Evolutionary conservation across 2,329 filamentous ascomycete species (phyloP), one percentile per base, ranked within the genome.

Genomic region (Microsporum canis): DNA sequence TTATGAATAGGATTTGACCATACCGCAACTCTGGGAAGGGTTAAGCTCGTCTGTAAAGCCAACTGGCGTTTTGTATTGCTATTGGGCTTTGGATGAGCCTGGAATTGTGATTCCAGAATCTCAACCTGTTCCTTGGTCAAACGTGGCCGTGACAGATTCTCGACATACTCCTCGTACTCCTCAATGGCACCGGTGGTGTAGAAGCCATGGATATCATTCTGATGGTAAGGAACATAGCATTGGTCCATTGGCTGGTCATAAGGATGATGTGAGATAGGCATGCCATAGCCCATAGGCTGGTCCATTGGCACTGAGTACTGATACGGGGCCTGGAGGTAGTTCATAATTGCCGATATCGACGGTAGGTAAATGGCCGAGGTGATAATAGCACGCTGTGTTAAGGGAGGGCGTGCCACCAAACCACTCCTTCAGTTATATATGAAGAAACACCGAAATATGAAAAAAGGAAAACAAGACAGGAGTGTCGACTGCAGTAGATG

Each of bases 81-180:
- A 64, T 75, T 79, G 7, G 78, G 78, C 65, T 80, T 80, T 39
- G 77, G 77, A 63, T 79, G 77, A 39, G 76, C 73, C 65, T 77
- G 76, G 62, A 80, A 80, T 60, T 80, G 76, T 45, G 73, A 71
- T 66, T 80, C 78, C 31, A 80, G 66, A 3, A 76, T 76, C 65
- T 78, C 77, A 43, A 80, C 76, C 70, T 80, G 78, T 62, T 80
- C 78, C 64, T 79, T 79, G 62, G 78, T 80, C 66, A 80, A 73
- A 41, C 78, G 73, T 8, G 78, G 78, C 14, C 77, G 73, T 14
- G 77, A 78, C 45, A 78, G 69, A 63, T 76, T 77, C 66, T 80
- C 78, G 39, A 75, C 69, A 62, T 74, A 74, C 67, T 79, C 77
- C 47, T 79, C 77, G 61, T 75, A 76, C 61, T 79, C 75, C 59